phyloP scores from a whole-genome alignment of 805 yeast species.

The Torulaspora maleeae region DNA sequence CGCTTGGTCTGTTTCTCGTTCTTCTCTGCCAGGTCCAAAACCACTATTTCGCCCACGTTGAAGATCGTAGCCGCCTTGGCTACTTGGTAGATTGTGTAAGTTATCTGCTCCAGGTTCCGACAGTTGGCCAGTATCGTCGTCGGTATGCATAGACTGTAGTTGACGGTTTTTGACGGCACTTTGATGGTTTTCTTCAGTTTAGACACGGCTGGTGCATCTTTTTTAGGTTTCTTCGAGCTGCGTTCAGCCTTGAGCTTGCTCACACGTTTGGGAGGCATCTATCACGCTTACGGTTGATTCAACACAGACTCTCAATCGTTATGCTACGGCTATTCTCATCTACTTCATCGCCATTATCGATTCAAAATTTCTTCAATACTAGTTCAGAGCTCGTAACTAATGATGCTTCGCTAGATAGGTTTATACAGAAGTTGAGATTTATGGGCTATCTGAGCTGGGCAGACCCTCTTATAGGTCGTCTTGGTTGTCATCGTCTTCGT shows the following conservation, averaged over 20 bases:
- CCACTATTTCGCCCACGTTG: conserved; percentile 68
- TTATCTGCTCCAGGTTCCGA: conserved; percentile 64
- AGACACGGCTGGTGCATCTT: not conserved
- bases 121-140: conserved; percentile 61
- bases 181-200: conserved; percentile 21
- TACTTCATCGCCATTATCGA: conserved; percentile 2
- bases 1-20: conserved; percentile 10
- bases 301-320: no score
- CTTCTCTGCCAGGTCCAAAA: conserved; percentile 49
- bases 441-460: not conserved
- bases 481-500: conserved; percentile 33
- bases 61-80: conserved; percentile 69
- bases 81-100: conserved; percentile 68
- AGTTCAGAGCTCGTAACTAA: not conserved
- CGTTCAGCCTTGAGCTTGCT: not conserved
- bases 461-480: not conserved
- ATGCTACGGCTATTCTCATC: not conserved
- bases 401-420: conserved; percentile 1
- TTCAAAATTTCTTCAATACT: conserved; percentile 4
- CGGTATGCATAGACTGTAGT: conserved; percentile 67
- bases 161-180: conserved; percentile 22
- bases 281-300: no score
- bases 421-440: conserved; percentile 1
- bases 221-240: conserved; percentile 1
- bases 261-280: conserved; percentile 6